Evolutionary conservation across 176 grass and related monocot genomes (phyloP).

Genomic region (Triticum monococcum): DNA sequence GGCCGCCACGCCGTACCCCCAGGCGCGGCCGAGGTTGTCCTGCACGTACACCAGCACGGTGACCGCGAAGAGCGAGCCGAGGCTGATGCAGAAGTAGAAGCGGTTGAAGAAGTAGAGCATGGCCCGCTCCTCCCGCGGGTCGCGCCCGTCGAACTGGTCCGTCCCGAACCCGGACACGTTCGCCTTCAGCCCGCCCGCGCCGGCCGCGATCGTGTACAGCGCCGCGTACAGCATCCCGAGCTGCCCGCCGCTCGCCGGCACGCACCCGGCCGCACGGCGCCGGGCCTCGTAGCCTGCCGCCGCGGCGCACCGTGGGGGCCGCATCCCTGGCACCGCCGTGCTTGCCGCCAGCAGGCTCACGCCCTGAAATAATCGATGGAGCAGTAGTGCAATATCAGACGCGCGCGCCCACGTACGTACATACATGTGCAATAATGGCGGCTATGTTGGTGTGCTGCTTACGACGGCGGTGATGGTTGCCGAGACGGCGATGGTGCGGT

Average conservation of each 20-base stretch:
- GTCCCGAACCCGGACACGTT: conserved; percentile 66
- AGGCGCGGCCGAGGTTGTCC: conserved; percentile 50
- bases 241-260: conserved; percentile 38
- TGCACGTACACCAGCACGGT: conserved; percentile 75
- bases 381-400: not conserved
- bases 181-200: conserved; percentile 57
- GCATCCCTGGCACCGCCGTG: conserved; percentile 35
- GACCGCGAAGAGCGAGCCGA: conserved; percentile 71
- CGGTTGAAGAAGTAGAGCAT: conserved; percentile 84
- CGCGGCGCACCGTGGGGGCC: conserved; percentile 8
- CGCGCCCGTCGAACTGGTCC: conserved; percentile 51
- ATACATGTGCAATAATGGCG: not conserved
- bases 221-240: conserved; percentile 44
- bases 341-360: conserved; percentile 36
- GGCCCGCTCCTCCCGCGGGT: conserved; percentile 50
- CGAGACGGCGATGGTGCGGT: conserved; percentile 39
- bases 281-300: not conserved
- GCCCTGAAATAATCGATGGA: conserved; percentile 18
- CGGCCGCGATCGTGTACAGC: conserved; percentile 51
- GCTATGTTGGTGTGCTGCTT: not conserved
- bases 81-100: conserved; percentile 75
- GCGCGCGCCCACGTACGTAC: not conserved
- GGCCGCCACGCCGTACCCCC: conserved; percentile 63
- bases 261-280: conserved; percentile 16
- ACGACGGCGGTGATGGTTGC: conserved; percentile 39